Evolutionary conservation across 257 asterid species (phyloP).

Genomic region (Scutellaria baicalensis): DNA sequence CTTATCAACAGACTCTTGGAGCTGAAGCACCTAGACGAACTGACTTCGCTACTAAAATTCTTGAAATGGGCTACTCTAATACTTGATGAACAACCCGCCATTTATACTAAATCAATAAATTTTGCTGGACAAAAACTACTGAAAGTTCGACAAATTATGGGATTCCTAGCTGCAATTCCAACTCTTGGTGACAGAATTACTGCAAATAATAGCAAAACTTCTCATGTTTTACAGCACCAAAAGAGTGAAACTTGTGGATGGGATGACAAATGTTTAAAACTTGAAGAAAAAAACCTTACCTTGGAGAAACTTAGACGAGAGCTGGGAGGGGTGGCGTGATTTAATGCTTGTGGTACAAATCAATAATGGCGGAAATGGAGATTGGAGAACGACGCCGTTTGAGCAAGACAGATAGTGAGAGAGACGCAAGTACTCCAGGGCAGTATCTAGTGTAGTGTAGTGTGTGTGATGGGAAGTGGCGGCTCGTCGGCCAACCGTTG

Average conservation of each 20-base stretch:
- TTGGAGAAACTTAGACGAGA: background rate
- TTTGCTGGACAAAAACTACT: background rate
- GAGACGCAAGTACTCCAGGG: constrained; percentile 9
- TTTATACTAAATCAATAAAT: constrained; percentile 6
- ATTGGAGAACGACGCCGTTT: constrained; percentile 21
- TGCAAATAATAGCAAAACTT: background rate
- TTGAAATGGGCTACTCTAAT: constrained; percentile 32
- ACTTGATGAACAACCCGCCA: constrained; percentile 60
- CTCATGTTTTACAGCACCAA: background rate
- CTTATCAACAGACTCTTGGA: constrained; percentile 16
- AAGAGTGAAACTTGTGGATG: background rate
- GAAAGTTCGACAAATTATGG: constrained; percentile 40
- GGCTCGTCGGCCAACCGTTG: constrained; percentile 12
- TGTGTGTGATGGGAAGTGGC: constrained; percentile 29
- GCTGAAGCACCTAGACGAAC: constrained; percentile 18
- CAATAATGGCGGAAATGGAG: constrained; percentile 3
- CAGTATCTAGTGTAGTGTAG: too few relatives aligned
- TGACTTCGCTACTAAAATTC: constrained; percentile 31
- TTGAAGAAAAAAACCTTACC: background rate
- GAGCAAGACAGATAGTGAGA: background rate
- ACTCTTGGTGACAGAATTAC: constrained; percentile 1
- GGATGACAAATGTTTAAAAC: background rate
- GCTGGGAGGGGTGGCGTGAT: background rate
- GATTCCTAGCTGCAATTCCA: constrained; percentile 6
- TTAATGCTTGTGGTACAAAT: background rate